Base-by-base conservation (phyloP, 2,329 filamentous ascomycete species). In the Colletotrichum horii region DNA sequence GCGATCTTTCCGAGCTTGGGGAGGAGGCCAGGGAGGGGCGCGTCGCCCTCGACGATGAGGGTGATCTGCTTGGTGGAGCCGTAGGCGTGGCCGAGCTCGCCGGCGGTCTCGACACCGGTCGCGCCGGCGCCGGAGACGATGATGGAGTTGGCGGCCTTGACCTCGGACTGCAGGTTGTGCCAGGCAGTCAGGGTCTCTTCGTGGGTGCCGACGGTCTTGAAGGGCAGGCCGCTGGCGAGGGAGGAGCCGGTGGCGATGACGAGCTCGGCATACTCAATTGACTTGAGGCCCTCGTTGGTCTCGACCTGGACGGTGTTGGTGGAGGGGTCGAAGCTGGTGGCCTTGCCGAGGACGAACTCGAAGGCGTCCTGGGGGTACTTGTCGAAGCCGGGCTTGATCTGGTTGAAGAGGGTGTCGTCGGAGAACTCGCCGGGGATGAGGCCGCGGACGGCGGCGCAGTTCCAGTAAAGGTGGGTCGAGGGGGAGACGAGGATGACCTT, bases 161-260 rank as follows among this genome's bases (percentile, higher is more conserved):
- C 77, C 56, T 75, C 66, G 1, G 48, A 74, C 62, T 84, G 79
- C 3, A 84, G 68, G 12, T 78, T 66, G 34, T 83, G 79, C 71
- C 90, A 83, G 14, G 82, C 80, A 2, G 81, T 79, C 6, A 83
- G 67, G 4, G 85, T 84, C 36, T 87, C 83, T 76, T 89, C 85
- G 78, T 88, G 84, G 16, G 83, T 84, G 75, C 86, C 87, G 36
- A 85, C 77, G 28, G 83, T 84, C 79, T 91, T 91, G 81, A 89
- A 88, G 3, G 89, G 88, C 30, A 87, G 78, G 26, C 79, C 77
- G 67, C 79, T 83, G n/a, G 83, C 79, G 36, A 84, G 79, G 34
- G 85, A 85, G n/a, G 89, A 84, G 16, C 90, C 90, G 4, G 91
- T 92, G 12, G 90, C 89, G 58, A 93, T 82, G 75, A 93, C 79